Evolutionary conservation across 140 eudicot species (phyloP).

Genomic region (Stevia rebaudiana): DNA sequence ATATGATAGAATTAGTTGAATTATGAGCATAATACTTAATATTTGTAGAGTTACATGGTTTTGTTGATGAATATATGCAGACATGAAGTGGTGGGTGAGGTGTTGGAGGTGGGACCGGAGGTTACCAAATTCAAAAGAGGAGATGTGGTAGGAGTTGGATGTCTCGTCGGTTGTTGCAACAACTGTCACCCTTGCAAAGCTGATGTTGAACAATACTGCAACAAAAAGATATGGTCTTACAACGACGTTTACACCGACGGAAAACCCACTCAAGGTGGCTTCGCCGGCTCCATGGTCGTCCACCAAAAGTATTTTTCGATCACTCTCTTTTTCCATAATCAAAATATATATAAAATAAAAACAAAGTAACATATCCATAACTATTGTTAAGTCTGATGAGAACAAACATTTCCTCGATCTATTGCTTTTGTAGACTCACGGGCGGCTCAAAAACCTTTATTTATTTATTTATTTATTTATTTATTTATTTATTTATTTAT

Average conservation of each 20-base stretch:
- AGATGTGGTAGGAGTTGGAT: background rate
- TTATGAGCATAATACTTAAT: background rate
- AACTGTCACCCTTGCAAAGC: constrained; percentile 8
- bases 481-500: no score
- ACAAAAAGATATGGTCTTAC: constrained; percentile 7
- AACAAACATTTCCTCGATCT: no score
- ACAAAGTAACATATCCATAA: no score
- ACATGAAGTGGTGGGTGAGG: constrained; percentile 15
- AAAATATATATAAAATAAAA: no score
- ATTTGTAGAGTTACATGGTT: background rate
- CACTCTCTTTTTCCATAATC: no score
- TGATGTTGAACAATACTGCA: constrained; percentile 4
- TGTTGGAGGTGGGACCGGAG: constrained; percentile 7
- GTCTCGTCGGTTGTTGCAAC: constrained; percentile 5
- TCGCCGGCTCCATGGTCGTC: constrained; percentile 13
- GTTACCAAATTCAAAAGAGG: constrained; percentile 2
- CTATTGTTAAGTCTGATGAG: no score
- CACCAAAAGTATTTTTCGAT: constrained; percentile 13
- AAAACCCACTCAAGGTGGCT: constrained; percentile 13
- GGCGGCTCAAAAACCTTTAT: no score
- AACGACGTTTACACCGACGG: constrained; percentile 13
- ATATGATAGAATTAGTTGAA: no score
- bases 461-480: no score
- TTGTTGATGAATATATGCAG: background rate
- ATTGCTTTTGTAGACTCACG: no score